phyloP scores from a whole-genome alignment of 345 rosid genomes.

The Hibiscus syriacus region DNA sequence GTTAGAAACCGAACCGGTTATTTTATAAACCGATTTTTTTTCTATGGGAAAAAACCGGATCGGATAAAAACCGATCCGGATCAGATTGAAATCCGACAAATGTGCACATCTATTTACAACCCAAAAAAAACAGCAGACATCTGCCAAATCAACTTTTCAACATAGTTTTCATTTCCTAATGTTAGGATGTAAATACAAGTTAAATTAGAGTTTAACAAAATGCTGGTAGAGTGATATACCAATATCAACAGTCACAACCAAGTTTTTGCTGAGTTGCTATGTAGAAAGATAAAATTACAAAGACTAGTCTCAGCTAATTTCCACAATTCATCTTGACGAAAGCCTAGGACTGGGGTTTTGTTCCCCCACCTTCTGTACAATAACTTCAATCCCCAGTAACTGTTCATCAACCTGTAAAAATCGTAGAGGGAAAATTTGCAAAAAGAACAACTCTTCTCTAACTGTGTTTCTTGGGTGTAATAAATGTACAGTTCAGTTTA shows the following conservation, averaged over 20 bases:
- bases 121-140: too few species aligned
- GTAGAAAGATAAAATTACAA: not conserved
- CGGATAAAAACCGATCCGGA: too few species aligned
- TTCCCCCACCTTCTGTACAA: slow-evolving; percentile 1
- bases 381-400: not conserved
- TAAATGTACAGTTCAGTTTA: slow-evolving; percentile 13
- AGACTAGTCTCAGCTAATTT: not conserved
- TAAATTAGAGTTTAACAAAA: not conserved
- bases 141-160: not conserved
- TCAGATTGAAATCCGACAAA: too few species aligned
- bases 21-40: too few species aligned
- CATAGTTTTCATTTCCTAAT: not conserved
- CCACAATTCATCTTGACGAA: not conserved
- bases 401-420: slow-evolving; percentile 1
- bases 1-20: too few species aligned
- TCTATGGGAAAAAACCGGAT: too few species aligned
- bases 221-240: not conserved
- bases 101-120: too few species aligned
- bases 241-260: too few species aligned
- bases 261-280: not conserved
- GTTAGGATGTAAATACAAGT: not conserved
- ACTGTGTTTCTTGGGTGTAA: slow-evolving; percentile 4
- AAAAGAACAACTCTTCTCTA: slow-evolving; percentile 2
- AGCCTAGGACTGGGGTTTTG: not conserved
- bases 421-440: not conserved